Base-by-base conservation (phyloP, 176 grass and related monocot species). In the Ensete ventricosum region DNA sequence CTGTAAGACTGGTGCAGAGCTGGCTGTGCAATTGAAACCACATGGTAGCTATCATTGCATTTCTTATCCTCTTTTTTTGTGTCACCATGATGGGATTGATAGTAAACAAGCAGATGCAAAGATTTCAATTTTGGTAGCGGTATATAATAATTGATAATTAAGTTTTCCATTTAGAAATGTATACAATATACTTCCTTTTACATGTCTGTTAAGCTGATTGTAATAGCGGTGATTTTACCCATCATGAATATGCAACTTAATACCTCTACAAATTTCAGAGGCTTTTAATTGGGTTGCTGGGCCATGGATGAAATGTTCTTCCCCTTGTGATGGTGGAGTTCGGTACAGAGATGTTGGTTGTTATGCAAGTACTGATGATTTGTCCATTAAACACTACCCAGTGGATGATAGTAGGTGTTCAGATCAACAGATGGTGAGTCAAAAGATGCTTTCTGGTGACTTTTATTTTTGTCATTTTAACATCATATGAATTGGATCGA, bases 291-390 rank as follows among this genome's bases (percentile, higher is more conserved):
- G 91, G 91, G 83, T 96, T 75, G 78, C 73, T 73, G 83, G 88
- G 12, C 81, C 71, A 66, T 90, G 91, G 91, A 90, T 96, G 91
- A 81, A 81, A 16, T 96, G 88, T 62, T 96, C 91, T 49, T 88
- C 91, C 62, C 91, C 88, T 64, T 90, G 91, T 82, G 91, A 96
- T 81, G 91, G 88, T 73, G 88, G 91, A 25, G 11, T 90, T 25
- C 76, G 85, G 19, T 96, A 96, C 77, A 82, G 84, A 71, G 85
- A 91, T 75, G 82, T 86, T 73, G 84, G 73, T 77, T 96, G 91
- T 77, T 96, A 83, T 82, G 91, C 88, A 84, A 84, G 73, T 75
- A 75, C 79, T 50, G 71, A 75, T 78, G 83, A 88, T 78, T 54
- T 48, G 66, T 88, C 81, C 0, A 86, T 90, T 68, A 88, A 83